These are phyloP conservation scores for Emmonsiellopsis sp. DNA, from an alignment of 2,329 filamentous ascomycete genomes.

Conservation along the genomic window DNA sequence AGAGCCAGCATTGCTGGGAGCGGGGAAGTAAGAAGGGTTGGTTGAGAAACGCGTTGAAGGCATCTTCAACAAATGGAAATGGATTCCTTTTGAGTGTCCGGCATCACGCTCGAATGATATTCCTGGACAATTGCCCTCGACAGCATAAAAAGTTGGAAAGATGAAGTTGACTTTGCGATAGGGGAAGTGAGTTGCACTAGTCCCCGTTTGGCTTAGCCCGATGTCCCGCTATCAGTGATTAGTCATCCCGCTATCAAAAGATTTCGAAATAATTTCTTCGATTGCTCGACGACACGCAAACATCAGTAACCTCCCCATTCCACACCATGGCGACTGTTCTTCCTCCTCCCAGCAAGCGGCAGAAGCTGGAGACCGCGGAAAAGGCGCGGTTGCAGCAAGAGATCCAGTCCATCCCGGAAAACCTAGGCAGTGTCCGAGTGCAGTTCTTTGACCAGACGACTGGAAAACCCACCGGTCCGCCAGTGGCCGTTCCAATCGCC, in stretches of 20 bases:
- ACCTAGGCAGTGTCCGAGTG: conserved; percentile 69
- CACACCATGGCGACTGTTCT: conserved; percentile 64
- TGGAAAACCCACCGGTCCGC: conserved; percentile 57
- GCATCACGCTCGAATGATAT: too few relatives aligned
- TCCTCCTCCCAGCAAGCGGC: conserved; percentile 81
- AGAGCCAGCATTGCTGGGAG: not conserved
- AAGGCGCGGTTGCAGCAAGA: conserved; percentile 66
- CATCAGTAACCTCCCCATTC: not conserved
- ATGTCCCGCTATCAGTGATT: not conserved
- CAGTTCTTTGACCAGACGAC: conserved; percentile 79
- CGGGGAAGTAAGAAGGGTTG: conserved; percentile 1
- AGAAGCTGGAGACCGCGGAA: conserved; percentile 65
- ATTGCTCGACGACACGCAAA: not conserved
- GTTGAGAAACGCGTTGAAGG: conserved; percentile 1
- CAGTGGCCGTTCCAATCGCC: conserved; percentile 66
- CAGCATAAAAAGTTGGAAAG: too few relatives aligned
- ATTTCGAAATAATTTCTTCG: too few relatives aligned
- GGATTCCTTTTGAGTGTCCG: too few relatives aligned
- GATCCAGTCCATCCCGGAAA: conserved; percentile 54
- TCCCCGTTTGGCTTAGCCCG: too few relatives aligned
- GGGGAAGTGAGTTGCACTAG: too few relatives aligned
- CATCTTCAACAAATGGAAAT: not conserved
- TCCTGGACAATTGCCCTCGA: too few relatives aligned
- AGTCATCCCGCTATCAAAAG: not conserved
- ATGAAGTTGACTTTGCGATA: too few relatives aligned